Conservation (phyloP, 2,329 filamentous ascomycete species). For the Beauveria sp. region DNA sequence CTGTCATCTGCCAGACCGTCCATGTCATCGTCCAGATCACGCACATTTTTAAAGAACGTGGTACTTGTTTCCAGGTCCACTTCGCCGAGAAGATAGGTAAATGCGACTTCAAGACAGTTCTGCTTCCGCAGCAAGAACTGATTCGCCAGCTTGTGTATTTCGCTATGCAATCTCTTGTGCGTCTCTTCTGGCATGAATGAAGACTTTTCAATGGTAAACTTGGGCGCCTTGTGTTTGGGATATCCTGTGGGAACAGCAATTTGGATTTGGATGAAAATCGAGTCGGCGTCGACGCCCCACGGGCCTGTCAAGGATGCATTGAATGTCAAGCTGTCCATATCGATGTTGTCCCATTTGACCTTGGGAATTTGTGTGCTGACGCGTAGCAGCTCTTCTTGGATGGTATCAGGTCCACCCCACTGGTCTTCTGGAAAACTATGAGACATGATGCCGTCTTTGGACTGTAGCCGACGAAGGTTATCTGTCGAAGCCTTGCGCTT, state of each 20-base stretch:
- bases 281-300: constrained; percentile 49
- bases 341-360: constrained; percentile 56
- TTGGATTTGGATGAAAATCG: constrained; percentile 55
- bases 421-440: constrained; percentile 46
- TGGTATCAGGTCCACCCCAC: constrained; percentile 53
- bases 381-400: constrained; percentile 58
- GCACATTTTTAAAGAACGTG: constrained; percentile 55
- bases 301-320: constrained; percentile 57
- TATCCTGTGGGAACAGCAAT: constrained; percentile 54
- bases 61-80: constrained; percentile 53
- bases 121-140: constrained; percentile 50
- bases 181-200: constrained; percentile 52
- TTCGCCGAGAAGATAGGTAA: constrained; percentile 57
- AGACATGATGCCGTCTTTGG: constrained; percentile 45
- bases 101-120: constrained; percentile 54
- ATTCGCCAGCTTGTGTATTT: constrained; percentile 48
- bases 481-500: constrained; percentile 41
- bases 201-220: constrained; percentile 54
- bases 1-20: constrained; percentile 62
- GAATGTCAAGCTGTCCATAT: constrained; percentile 53
- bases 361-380: constrained; percentile 56
- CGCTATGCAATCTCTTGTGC: constrained; percentile 42
- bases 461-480: constrained; percentile 34
- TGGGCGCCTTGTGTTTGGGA: constrained; percentile 49
- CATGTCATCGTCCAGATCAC: constrained; percentile 52